These are phyloP conservation scores for Neoascochyta sp. DNA, from an alignment of 2,329 filamentous ascomycete genomes.

Conservation along the genomic window DNA sequence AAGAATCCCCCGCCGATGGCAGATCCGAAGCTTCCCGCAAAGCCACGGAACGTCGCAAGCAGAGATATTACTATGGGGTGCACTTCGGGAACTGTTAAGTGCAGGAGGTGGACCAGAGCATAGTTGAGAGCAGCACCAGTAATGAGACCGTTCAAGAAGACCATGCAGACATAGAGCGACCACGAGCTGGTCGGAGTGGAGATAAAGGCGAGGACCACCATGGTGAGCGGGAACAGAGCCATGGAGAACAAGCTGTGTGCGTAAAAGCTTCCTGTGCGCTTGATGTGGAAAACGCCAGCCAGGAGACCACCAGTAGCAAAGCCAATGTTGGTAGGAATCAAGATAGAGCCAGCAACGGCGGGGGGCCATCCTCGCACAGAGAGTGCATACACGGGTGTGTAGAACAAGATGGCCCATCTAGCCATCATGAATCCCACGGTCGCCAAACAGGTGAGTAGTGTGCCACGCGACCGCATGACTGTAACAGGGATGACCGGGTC, in stretches of 20 bases:
- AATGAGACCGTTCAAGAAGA: slow-evolving; percentile 68
- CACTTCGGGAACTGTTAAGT: slow-evolving; percentile 62
- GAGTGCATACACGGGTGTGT: slow-evolving; percentile 74
- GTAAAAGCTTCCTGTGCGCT: slow-evolving; percentile 70
- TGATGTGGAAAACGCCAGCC: slow-evolving; percentile 73
- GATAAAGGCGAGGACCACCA: slow-evolving; percentile 55
- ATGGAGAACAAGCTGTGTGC: slow-evolving; percentile 59
- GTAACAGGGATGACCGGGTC: slow-evolving; percentile 73
- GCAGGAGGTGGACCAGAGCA: slow-evolving; percentile 73
- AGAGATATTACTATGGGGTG: slow-evolving; percentile 75
- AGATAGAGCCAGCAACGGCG: slow-evolving; percentile 67
- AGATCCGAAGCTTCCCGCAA: slow-evolving; percentile 76
- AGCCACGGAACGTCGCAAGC: slow-evolving; percentile 74
- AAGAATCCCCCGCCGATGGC: slow-evolving; percentile 77
- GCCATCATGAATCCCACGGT: slow-evolving; percentile 77
- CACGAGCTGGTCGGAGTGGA: slow-evolving; percentile 53
- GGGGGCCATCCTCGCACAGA: slow-evolving; percentile 68
- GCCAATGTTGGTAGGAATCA: slow-evolving; percentile 77
- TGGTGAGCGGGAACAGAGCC: slow-evolving; percentile 57
- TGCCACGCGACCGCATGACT: slow-evolving; percentile 65
- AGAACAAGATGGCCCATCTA: slow-evolving; percentile 78
- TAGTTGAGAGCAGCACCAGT: slow-evolving; percentile 76
- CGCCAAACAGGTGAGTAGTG: slow-evolving; percentile 68
- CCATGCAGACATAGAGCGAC: slow-evolving; percentile 54
- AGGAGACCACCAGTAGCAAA: slow-evolving; percentile 72